Conservation (phyloP, 1,284 basidiomycete genomes). For the Cryptococcus jaspeensis region DNA sequence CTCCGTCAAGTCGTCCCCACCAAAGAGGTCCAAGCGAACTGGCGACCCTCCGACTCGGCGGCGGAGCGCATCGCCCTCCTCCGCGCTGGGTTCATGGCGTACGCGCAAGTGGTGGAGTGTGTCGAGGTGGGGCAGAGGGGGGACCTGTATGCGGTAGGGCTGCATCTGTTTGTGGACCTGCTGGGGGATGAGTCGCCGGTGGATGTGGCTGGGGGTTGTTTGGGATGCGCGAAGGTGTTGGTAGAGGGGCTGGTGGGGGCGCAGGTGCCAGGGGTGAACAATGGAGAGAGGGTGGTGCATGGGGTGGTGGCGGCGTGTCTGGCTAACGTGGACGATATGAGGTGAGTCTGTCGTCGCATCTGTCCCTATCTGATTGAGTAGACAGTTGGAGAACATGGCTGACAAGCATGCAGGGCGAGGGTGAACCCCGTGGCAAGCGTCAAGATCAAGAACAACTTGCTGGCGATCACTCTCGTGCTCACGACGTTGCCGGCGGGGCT, state of each 20-base stretch:
- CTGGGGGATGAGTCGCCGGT: conserved; percentile 77
- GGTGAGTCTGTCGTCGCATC: conserved; percentile 56
- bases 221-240: conserved; percentile 73
- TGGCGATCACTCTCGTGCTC: conserved; percentile 80
- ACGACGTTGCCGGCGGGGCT: conserved; percentile 71
- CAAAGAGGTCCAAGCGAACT: conserved; percentile 58
- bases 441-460: conserved; percentile 88
- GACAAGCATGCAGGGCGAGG: conserved; percentile 62
- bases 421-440: conserved; percentile 71
- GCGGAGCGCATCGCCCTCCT: conserved; percentile 66
- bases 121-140: conserved; percentile 57
- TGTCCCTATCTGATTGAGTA: too few species aligned
- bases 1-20: conserved; percentile 68
- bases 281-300: conserved; percentile 63
- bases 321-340: conserved; percentile 84
- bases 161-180: conserved; percentile 77
- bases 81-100: conserved; percentile 65
- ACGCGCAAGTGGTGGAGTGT: conserved; percentile 63
- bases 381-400: neutral
- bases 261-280: conserved; percentile 36
- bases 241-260: conserved; percentile 54
- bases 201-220: conserved; percentile 73
- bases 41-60: conserved; percentile 53
- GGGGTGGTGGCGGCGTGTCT: conserved; percentile 82
- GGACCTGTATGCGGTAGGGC: conserved; percentile 74